Conservation (phyloP, 257 asterid species). For the Capsicum chinense region DNA sequence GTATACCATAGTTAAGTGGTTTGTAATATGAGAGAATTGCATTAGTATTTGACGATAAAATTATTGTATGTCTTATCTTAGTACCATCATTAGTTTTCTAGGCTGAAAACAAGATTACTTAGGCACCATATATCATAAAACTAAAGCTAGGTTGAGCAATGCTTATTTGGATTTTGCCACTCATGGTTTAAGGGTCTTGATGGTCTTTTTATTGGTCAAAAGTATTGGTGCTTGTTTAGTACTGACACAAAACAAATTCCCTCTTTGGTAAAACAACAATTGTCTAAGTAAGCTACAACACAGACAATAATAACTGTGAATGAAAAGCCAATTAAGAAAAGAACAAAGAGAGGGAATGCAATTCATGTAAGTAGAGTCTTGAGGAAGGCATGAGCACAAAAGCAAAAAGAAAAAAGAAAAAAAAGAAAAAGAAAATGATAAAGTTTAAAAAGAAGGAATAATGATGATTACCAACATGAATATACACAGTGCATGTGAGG, state of each 20-base stretch:
- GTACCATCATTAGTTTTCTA: background rate
- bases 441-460: background rate
- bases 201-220: background rate
- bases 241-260: background rate
- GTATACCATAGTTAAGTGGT: background rate
- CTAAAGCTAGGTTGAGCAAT: conserved; percentile 2
- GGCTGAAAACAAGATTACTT: background rate
- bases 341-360: background rate
- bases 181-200: background rate
- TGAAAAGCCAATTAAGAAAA: background rate
- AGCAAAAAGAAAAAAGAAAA: background rate
- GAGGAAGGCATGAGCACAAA: background rate
- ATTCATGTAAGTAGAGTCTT: conserved; percentile 28
- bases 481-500: conserved; percentile 31
- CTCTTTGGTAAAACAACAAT: background rate
- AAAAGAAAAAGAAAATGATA: conserved; percentile 17
- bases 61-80: too few relatives aligned
- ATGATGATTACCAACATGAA: conserved; percentile 17
- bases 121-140: background rate
- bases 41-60: background rate
- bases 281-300: background rate
- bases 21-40: background rate
- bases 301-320: background rate
- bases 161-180: background rate
- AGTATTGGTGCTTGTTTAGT: background rate